phyloP scores from a whole-genome alignment of 257 asterid species.

The Datura wrightii region DNA sequence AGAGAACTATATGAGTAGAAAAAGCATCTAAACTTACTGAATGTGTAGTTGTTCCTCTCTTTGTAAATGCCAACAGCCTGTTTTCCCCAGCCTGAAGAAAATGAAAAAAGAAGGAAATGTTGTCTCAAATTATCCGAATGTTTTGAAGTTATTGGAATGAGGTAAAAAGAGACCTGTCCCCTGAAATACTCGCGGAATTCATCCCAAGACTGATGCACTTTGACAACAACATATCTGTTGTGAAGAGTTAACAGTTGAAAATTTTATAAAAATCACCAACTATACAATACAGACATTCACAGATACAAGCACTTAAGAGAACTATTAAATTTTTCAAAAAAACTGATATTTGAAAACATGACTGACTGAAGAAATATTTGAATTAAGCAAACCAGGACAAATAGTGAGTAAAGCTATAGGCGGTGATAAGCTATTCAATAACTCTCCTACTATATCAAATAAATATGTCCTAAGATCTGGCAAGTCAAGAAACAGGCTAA shows the following conservation, averaged over 20 bases:
- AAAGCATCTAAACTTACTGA: slow-evolving; percentile 58
- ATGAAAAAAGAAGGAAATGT: slow-evolving; percentile 33
- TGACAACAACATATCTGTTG: slow-evolving; percentile 83
- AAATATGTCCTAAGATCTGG: background rate
- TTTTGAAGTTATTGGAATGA: background rate
- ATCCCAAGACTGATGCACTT: slow-evolving; percentile 86
- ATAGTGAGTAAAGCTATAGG: background rate
- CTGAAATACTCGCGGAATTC: slow-evolving; percentile 82
- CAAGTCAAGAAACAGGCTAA: background rate
- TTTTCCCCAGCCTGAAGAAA: slow-evolving; percentile 75
- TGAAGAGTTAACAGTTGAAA: slow-evolving; percentile 52
- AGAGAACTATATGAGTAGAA: background rate
- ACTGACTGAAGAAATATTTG: background rate
- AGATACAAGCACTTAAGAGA: background rate
- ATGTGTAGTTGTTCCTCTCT: slow-evolving; percentile 76
- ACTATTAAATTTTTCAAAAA: background rate
- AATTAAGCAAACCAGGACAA: background rate
- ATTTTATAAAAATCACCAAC: background rate
- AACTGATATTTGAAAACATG: background rate
- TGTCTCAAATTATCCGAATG: background rate
- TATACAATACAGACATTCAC: background rate
- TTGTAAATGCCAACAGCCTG: slow-evolving; percentile 91
- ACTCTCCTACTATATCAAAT: background rate
- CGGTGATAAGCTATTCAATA: background rate
- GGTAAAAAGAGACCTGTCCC: slow-evolving; percentile 61